These are phyloP conservation scores for Saccharomycopsis amapae DNA, from an alignment of 805 yeast species.

Conservation along the genomic window DNA sequence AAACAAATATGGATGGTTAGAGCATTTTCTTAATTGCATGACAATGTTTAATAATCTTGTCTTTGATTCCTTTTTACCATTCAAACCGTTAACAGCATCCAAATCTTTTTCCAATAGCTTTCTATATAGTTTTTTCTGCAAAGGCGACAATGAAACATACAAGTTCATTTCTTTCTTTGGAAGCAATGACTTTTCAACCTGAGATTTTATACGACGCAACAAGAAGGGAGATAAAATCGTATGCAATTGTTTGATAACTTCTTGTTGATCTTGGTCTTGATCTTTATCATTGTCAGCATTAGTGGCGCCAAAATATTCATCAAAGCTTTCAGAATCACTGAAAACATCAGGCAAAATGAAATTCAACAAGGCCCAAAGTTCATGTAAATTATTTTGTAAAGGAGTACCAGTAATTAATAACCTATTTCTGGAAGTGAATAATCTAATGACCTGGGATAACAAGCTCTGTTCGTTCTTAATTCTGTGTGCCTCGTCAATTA, in stretches of 20 bases:
- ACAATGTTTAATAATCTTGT: slow-evolving; percentile 72
- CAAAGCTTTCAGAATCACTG: slow-evolving; percentile 65
- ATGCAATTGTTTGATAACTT: slow-evolving; percentile 57
- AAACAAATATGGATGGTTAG: slow-evolving; percentile 77
- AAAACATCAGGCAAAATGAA: slow-evolving; percentile 75
- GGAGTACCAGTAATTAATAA: slow-evolving; percentile 78
- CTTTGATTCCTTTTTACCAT: slow-evolving; percentile 66
- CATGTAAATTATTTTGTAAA: slow-evolving; percentile 70
- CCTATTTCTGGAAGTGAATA: slow-evolving; percentile 64
- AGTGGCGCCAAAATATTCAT: slow-evolving; percentile 54
- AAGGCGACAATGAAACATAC: slow-evolving; percentile 67
- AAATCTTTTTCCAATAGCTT: slow-evolving; percentile 70
- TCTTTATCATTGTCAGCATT: slow-evolving; percentile 33
- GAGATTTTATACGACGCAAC: slow-evolving; percentile 68
- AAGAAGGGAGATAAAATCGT: slow-evolving; percentile 71
- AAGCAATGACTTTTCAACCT: slow-evolving; percentile 70
- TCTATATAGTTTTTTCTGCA: slow-evolving; percentile 76
- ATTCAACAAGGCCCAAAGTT: slow-evolving; percentile 73
- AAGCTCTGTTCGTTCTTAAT: slow-evolving; percentile 70
- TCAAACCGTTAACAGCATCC: slow-evolving; percentile 80
- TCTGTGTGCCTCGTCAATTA: slow-evolving; percentile 80
- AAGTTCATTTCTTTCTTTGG: slow-evolving; percentile 72
- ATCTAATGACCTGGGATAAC: slow-evolving; percentile 65
- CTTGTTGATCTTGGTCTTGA: slow-evolving; percentile 33
- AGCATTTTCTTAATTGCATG: slow-evolving; percentile 79